Percentiles rank a stretch among this genome's conserved stretches.
Evolutionary conservation across 2,329 filamentous ascomycete genomes (phyloP).

Genomic region (Colletotrichum gigasporum): DNA sequence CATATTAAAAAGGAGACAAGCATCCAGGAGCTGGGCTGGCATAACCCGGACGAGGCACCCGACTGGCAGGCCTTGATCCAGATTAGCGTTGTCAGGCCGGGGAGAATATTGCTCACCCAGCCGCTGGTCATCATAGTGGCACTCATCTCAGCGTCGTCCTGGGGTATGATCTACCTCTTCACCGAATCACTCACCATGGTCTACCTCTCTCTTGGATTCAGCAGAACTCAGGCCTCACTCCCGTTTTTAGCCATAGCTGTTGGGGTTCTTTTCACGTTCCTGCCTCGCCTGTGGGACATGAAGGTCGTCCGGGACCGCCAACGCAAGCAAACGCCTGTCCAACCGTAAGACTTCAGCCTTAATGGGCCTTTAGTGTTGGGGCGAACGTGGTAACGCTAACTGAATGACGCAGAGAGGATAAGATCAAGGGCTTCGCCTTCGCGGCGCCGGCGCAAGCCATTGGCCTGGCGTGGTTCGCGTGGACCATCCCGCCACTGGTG

Average conservation of each 20-base stretch:
- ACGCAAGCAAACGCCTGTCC: slow-evolving; percentile 27
- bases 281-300: slow-evolving; percentile 53
- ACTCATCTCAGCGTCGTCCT: slow-evolving; percentile 52
- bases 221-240: slow-evolving; percentile 44
- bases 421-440: slow-evolving; percentile 50
- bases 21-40: slow-evolving; percentile 34
- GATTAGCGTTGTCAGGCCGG: slow-evolving; percentile 50
- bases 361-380: not conserved
- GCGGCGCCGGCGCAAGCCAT: slow-evolving; percentile 52
- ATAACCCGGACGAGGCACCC: slow-evolving; percentile 51
- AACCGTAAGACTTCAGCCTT: slow-evolving; percentile 31
- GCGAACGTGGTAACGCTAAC: not conserved
- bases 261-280: slow-evolving; percentile 50
- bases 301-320: slow-evolving; percentile 34
- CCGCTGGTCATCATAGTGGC: slow-evolving; percentile 55
- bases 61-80: slow-evolving; percentile 46
- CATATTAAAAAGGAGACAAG: slow-evolving; percentile 19
- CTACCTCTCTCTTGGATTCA: slow-evolving; percentile 47
- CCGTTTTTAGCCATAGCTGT: slow-evolving; percentile 50
- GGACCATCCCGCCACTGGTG: slow-evolving; percentile 54
- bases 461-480: slow-evolving; percentile 56
- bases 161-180: slow-evolving; percentile 58
- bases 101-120: slow-evolving; percentile 54
- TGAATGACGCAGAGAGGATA: slow-evolving; percentile 9
- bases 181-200: slow-evolving; percentile 52